phyloP scores from a whole-genome alignment of 495 filamentous ascomycete genomes.

The Penicillium angulare region DNA sequence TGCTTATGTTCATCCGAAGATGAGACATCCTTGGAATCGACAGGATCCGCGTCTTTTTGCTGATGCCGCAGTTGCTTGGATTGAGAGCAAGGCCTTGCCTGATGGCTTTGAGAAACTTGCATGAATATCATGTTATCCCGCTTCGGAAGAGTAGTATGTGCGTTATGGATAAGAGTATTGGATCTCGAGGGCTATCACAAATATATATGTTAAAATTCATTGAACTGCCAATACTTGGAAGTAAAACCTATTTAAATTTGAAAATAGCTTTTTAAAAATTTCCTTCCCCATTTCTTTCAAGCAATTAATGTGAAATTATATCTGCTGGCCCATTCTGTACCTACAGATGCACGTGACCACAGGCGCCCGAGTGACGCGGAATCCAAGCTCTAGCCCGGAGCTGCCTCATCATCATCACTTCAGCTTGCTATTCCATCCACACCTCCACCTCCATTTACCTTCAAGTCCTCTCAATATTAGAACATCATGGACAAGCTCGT shows the following conservation, averaged over 20 bases:
- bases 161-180: neutral
- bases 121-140: too few relatives aligned
- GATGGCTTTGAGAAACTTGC: neutral
- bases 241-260: too few relatives aligned
- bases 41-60: slow-evolving; percentile 14
- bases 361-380: slow-evolving; percentile 49
- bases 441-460: slow-evolving; percentile 8
- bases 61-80: slow-evolving; percentile 7
- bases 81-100: neutral
- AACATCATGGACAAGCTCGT: slow-evolving; percentile 87
- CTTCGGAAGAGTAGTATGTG: too few relatives aligned
- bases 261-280: too few relatives aligned
- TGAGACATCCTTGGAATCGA: slow-evolving; percentile 17
- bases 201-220: neutral
- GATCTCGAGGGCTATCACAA: too few relatives aligned
- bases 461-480: neutral
- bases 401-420: slow-evolving; percentile 28
- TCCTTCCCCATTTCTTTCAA: too few relatives aligned
- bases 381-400: slow-evolving; percentile 34
- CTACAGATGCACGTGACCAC: slow-evolving; percentile 47
- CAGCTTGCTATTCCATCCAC: slow-evolving; percentile 13
- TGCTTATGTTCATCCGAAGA: slow-evolving; percentile 6
- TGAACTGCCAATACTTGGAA: too few relatives aligned
- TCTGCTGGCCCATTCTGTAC: too few relatives aligned
- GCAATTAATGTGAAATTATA: too few relatives aligned